phyloP scores from a whole-genome alignment of 129 eudicot species.

The Glebionis coronaria region DNA sequence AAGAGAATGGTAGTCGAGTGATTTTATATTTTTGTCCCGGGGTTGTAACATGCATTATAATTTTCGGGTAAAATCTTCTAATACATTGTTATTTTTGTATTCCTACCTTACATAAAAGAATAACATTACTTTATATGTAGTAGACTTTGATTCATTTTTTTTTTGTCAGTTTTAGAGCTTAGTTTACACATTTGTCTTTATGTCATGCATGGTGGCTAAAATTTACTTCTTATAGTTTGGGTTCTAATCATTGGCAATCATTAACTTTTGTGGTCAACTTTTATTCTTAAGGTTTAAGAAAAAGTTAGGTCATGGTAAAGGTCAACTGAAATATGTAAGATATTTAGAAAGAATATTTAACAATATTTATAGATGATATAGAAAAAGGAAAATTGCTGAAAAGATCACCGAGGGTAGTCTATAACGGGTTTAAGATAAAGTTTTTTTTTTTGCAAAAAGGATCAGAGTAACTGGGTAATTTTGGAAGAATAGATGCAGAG shows the following conservation, averaged over 20 bases:
- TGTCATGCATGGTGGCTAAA: too few relatives aligned
- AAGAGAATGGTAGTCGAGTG: slow-evolving; percentile 20
- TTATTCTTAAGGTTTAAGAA: background rate
- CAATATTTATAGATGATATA: too few relatives aligned
- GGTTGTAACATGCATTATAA: slow-evolving; percentile 10
- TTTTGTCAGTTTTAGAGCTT: too few relatives aligned
- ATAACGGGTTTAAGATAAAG: too few relatives aligned
- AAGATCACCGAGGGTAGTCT: too few relatives aligned
- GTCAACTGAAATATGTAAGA: background rate
- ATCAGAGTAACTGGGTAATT: too few relatives aligned
- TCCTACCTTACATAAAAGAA: slow-evolving; percentile 14
- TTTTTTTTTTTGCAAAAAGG: too few relatives aligned
- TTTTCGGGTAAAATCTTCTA: slow-evolving; percentile 26
- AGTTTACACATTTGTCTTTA: too few relatives aligned
- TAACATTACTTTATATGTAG: background rate
- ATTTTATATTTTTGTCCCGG: slow-evolving; percentile 23
- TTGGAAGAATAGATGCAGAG: too few relatives aligned
- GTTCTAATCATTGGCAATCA: slow-evolving; percentile 29
- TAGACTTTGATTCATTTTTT: too few relatives aligned
- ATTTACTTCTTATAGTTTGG: background rate
- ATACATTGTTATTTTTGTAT: slow-evolving; percentile 11
- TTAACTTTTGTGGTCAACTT: slow-evolving; percentile 22
- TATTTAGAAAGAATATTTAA: background rate
- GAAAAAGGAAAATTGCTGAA: too few relatives aligned
- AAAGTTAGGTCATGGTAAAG: background rate